Conservation (phyloP, 495 filamentous ascomycete genomes). For the Chaetomium cochliodes region DNA sequence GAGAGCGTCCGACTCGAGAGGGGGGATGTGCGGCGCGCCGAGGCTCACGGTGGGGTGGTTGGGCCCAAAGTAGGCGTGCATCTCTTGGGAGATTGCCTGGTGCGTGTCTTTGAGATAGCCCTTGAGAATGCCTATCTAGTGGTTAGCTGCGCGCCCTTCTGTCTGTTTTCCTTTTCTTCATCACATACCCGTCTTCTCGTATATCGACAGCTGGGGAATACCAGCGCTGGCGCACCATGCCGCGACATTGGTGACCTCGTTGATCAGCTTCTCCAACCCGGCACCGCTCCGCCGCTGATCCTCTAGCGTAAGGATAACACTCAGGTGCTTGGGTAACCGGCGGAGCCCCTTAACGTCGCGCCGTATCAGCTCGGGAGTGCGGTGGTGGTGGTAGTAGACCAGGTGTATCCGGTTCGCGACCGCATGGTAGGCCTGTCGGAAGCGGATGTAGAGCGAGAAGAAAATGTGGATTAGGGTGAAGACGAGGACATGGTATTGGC, state of each 20-base stretch:
- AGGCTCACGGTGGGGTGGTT: conserved; percentile 65
- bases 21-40: conserved; percentile 69
- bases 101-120: conserved; percentile 76
- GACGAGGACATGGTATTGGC: conserved; percentile 64
- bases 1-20: conserved; percentile 46
- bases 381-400: conserved; percentile 87
- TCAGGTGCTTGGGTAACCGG: conserved; percentile 78
- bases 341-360: conserved; percentile 76
- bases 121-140: conserved; percentile 73
- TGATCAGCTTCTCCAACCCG: conserved; percentile 74
- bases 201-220: conserved; percentile 80
- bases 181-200: conserved; percentile 79
- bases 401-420: conserved; percentile 71
- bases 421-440: conserved; percentile 74
- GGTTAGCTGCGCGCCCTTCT: neutral
- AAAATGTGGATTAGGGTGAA: conserved; percentile 73
- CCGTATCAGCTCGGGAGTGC: conserved; percentile 84
- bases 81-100: conserved; percentile 65
- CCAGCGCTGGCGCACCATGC: conserved; percentile 90
- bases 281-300: conserved; percentile 64
- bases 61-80: conserved; percentile 80
- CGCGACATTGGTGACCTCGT: conserved; percentile 84
- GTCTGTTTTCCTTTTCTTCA: too few species aligned
- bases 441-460: conserved; percentile 82
- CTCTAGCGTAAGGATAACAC: conserved; percentile 76